Conservation (phyloP, 2,329 filamentous ascomycete species). For the Cladobotryum mycophilum region DNA sequence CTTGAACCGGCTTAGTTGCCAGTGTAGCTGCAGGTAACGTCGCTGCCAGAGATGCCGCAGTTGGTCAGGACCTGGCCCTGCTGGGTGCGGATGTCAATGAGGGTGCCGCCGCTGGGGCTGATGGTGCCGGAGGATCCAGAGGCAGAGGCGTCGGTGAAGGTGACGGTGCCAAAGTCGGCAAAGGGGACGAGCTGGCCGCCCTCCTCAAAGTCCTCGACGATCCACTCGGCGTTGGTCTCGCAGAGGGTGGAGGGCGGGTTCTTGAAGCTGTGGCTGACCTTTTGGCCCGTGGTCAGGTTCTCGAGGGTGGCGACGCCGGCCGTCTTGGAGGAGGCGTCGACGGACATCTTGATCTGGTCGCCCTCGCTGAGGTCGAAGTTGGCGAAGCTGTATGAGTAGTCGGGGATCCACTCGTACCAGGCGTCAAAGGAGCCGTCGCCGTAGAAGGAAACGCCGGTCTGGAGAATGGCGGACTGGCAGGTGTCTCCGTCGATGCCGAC, state of each 20-base stretch:
- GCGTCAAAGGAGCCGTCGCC: slow-evolving; percentile 32
- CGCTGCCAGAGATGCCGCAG: slow-evolving; percentile 9
- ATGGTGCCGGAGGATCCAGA: slow-evolving; percentile 17
- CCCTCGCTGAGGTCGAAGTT: slow-evolving; percentile 25
- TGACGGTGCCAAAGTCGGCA: slow-evolving; percentile 25
- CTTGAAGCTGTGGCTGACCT: slow-evolving; percentile 44
- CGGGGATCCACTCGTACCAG: slow-evolving; percentile 43
- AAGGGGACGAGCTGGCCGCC: slow-evolving; percentile 21
- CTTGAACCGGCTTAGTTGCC: neutral
- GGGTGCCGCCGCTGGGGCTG: slow-evolving; percentile 13
- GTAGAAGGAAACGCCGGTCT: slow-evolving; percentile 37
- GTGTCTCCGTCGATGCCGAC: slow-evolving; percentile 44
- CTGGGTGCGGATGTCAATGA: slow-evolving; percentile 16
- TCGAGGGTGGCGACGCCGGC: slow-evolving; percentile 26
- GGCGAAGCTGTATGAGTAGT: slow-evolving; percentile 34
- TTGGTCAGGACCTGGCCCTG: slow-evolving; percentile 9
- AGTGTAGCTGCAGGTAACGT: slow-evolving; percentile 5
- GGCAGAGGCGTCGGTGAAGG: slow-evolving; percentile 20
- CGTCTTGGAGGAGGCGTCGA: slow-evolving; percentile 20
- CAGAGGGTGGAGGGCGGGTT: slow-evolving; percentile 39
- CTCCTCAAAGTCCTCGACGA: slow-evolving; percentile 44
- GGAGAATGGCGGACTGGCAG: slow-evolving; percentile 33
- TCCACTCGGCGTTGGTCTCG: slow-evolving; percentile 56
- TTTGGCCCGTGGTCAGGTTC: slow-evolving; percentile 46
- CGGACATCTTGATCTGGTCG: slow-evolving; percentile 25